Conservation (phyloP, 192 early-diverging fungal genomes). For the Bifiguratus adelaidae region DNA sequence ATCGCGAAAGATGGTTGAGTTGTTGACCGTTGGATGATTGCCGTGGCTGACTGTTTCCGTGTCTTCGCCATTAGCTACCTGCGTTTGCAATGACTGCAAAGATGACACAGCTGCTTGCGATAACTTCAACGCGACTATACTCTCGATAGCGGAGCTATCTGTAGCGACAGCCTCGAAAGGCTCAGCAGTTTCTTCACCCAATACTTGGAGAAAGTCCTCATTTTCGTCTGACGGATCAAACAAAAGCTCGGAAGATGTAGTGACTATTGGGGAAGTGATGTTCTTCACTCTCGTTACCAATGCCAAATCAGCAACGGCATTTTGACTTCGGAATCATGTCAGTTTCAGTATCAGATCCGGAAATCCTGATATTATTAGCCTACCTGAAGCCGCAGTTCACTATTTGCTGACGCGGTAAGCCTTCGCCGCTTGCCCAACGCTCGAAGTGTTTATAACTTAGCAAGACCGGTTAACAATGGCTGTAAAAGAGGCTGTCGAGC, state of each 20-base stretch:
- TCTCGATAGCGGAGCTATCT: no score
- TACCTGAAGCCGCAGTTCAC: constrained; percentile 22
- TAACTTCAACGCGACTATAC: no score
- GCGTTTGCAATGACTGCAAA: no score
- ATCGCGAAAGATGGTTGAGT: no score
- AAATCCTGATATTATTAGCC: background rate
- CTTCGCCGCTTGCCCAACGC: constrained; percentile 13
- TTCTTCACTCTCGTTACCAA: constrained; percentile 3
- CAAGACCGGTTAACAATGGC: background rate
- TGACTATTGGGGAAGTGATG: constrained; percentile 1
- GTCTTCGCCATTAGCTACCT: no score
- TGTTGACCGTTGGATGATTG: no score
- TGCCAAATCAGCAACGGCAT: constrained; percentile 5
- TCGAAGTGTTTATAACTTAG: constrained; percentile 23
- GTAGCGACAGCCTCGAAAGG: no score
- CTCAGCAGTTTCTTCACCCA: no score
- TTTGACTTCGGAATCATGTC: background rate
- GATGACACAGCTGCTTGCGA: no score
- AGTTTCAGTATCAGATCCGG: background rate
- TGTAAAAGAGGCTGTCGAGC: background rate
- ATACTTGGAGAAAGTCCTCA: background rate
- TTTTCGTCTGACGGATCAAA: background rate
- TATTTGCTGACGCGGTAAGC: constrained; percentile 16
- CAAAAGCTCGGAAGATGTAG: constrained; percentile 5
- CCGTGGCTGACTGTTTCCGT: no score